Evolutionary conservation across 169 alveolate genomes (phyloP).

Genomic region (Eimeria necatrix): DNA sequence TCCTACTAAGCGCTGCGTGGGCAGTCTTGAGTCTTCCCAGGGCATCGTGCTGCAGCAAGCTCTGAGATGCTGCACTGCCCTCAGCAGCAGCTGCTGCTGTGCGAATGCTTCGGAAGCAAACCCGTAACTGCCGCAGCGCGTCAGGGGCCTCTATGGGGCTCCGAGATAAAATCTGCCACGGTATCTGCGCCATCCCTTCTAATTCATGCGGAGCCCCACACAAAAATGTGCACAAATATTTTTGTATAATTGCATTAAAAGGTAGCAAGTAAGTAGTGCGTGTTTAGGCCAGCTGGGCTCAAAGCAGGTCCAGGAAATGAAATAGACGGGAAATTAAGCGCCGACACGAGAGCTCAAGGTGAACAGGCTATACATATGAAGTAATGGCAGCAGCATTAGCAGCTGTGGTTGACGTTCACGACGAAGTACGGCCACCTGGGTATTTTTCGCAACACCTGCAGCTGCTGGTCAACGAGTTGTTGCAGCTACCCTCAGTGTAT

Average conservation of each 20-base stretch:
- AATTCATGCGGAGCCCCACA: too few relatives aligned
- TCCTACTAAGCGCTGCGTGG: slow-evolving; percentile 29
- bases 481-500: too few relatives aligned
- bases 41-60: slow-evolving; percentile 41
- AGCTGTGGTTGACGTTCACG: background rate
- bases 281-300: too few relatives aligned
- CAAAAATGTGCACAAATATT: too few relatives aligned
- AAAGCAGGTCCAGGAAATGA: too few relatives aligned
- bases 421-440: background rate
- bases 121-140: slow-evolving; percentile 31
- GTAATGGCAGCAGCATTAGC: background rate
- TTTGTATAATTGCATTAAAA: too few relatives aligned
- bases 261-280: too few relatives aligned
- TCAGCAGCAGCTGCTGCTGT: slow-evolving; percentile 29
- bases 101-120: slow-evolving; percentile 37
- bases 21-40: slow-evolving; percentile 24
- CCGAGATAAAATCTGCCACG: slow-evolving; percentile 16
- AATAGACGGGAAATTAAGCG: too few relatives aligned
- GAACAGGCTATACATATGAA: too few relatives aligned
- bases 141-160: slow-evolving; percentile 40
- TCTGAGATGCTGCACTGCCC: background rate
- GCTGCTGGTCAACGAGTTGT: background rate
- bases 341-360: too few relatives aligned
- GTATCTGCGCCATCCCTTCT: slow-evolving; percentile 47
- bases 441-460: background rate